Evolutionary conservation across 305 asterid genomes (phyloP).

Genomic region (Striga hermonthica): DNA sequence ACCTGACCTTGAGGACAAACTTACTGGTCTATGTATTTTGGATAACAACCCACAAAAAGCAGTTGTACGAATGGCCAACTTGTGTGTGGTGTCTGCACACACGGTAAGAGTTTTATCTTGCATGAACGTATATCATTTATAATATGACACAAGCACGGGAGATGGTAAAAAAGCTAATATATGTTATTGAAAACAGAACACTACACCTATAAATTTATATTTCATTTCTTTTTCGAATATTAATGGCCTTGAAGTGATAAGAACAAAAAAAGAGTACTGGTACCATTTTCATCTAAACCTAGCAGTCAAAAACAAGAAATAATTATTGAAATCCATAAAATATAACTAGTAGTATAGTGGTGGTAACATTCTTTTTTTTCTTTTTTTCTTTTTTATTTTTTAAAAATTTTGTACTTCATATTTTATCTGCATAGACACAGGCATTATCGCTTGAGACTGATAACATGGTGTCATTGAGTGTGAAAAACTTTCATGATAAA

Average conservation of each 20-base stretch:
- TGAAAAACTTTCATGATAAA: conserved; percentile 3
- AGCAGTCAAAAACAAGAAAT: conserved; percentile 4
- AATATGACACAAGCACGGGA: conserved; percentile 12
- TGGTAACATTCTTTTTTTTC: background rate
- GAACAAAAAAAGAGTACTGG: background rate
- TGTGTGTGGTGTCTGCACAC: conserved; percentile 93
- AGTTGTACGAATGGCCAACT: conserved; percentile 98
- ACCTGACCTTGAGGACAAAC: conserved; percentile 79
- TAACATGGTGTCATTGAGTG: background rate
- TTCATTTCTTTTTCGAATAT: too few relatives aligned
- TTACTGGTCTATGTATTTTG: conserved; percentile 65
- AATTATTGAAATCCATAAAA: conserved; percentile 4
- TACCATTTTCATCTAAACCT: background rate
- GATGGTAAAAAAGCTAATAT: conserved; percentile 18
- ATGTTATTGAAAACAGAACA: conserved; percentile 1
- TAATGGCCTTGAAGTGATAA: background rate
- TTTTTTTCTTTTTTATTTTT: too few relatives aligned
- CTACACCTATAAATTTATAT: conserved; percentile 1
- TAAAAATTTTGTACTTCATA: background rate
- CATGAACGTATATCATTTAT: conserved; percentile 8
- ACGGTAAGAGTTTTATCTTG: conserved; percentile 59
- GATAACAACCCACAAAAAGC: conserved; percentile 83
- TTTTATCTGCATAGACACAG: background rate
- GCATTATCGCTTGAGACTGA: conserved; percentile 4
- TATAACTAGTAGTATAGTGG: conserved; percentile 4